Evolutionary conservation across 257 asterid genomes (phyloP).

Genomic region (Solanum rostratum): DNA sequence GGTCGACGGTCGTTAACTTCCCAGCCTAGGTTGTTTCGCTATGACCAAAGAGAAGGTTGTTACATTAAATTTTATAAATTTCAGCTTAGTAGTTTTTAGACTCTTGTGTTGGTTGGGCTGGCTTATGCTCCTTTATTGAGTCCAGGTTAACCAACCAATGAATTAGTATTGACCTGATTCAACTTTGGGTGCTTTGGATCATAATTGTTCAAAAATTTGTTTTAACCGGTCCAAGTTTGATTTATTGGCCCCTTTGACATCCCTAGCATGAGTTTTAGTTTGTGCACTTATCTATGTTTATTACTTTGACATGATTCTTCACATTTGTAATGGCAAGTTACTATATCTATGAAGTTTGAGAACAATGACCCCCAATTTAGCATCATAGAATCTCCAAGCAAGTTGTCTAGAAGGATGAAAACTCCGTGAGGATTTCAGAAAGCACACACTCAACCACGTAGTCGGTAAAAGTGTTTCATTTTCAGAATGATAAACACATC

Average conservation of each 20-base stretch:
- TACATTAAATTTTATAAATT: background rate
- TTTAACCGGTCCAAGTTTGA: background rate
- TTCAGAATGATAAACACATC: background rate
- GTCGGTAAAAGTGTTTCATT: background rate
- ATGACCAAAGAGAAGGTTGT: background rate
- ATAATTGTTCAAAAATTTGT: background rate
- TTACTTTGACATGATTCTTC: background rate
- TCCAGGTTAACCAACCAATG: background rate
- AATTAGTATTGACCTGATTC: background rate
- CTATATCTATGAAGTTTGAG: background rate
- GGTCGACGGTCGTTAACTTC: no score
- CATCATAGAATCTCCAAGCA: background rate
- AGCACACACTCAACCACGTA: background rate
- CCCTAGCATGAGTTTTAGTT: background rate
- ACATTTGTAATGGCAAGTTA: background rate
- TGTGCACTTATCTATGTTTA: background rate
- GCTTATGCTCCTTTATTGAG: background rate
- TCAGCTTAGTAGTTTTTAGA: background rate
- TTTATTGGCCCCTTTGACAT: background rate
- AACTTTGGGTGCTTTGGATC: background rate
- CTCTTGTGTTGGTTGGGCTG: background rate
- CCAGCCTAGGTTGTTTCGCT: no score
- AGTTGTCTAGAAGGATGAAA: background rate
- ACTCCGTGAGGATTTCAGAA: background rate
- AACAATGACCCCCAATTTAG: background rate